Base-by-base conservation (phyloP, 345 rosid genomes). In the Gossypium mustelinum region DNA sequence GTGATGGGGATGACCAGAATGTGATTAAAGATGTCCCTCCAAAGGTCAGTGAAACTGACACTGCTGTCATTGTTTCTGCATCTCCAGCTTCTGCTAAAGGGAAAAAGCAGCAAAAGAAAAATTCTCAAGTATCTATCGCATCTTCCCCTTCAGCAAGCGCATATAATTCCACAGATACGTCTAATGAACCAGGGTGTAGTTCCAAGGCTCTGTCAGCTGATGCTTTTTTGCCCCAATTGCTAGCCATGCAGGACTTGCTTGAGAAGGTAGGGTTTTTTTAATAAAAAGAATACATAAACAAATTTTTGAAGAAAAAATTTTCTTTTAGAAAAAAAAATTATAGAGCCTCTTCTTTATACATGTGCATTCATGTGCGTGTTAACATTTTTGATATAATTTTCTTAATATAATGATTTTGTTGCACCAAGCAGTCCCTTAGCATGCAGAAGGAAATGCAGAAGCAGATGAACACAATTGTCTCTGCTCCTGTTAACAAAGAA, bases 381-480 rank as follows among this genome's bases (percentile, higher is more conserved):
- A 18, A 22, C 7, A 20, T 58, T 58, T 14, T 10, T 41, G 67
- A 44, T 47, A 61, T 61, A 50, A 6, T 71, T 18, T 14, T 52
- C 29, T 43, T 39, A 47, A 29, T 41, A 54, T 69, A 61, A 61
- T 70, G 47, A 6, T 55, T 72, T 47, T 78, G 20, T 63, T 73
- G 54, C 51, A 14, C 74, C 73, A 64, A 72, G 73, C 86, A 90
- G 94, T 60, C 85, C 44, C 59, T 84, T 82, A 66, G 65, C 67
- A 34, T 77, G 75, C 94, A 90, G 75, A 88, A 82, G 79, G 94
- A 90, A 73, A 87, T 86, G 86, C 89, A 88, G 84, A 88, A 84
- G 84, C 94, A 88, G 80, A 82, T 90, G 88, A 73, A 84, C 72
- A 78, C 76, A 18, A 81, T 86, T 54, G 82, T 87, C 67, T 82